phyloP scores from a whole-genome alignment of 371 early-diverging fungal genomes.

The Mortierella sp. region DNA sequence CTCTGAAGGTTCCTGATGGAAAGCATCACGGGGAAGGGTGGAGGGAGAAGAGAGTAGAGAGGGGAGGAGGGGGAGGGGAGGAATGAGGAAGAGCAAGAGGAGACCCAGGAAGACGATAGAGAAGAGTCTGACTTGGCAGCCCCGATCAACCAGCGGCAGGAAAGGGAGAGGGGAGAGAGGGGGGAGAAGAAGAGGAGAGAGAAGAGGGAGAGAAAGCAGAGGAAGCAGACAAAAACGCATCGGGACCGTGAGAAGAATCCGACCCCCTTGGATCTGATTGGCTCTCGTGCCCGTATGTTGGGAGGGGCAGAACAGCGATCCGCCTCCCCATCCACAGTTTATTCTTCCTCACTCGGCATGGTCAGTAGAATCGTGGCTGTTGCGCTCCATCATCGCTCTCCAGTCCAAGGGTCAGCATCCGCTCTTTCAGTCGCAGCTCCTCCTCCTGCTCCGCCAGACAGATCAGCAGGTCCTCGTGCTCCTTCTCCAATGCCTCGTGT shows the following conservation, averaged over 20 bases:
- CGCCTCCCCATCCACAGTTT: too few species aligned
- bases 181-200: background rate
- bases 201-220: background rate
- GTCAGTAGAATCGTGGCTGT: background rate
- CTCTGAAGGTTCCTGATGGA: conserved; percentile 36
- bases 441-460: conserved; percentile 73
- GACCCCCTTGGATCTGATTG: conserved; percentile 24
- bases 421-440: conserved; percentile 42
- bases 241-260: conserved; percentile 28
- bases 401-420: conserved; percentile 25
- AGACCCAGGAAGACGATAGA: background rate
- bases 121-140: too few species aligned
- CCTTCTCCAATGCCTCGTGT: conserved; percentile 71
- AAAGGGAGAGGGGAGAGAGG: background rate
- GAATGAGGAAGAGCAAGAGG: background rate
- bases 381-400: background rate
- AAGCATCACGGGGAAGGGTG: conserved; percentile 17
- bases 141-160: too few species aligned
- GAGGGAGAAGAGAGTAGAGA: conserved; percentile 3
- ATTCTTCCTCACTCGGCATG: background rate
- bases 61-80: background rate
- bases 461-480: conserved; percentile 92
- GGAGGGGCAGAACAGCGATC: too few species aligned
- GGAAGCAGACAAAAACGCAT: background rate
- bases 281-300: too few species aligned